Evolutionary conservation across 495 filamentous ascomycete species (phyloP).

Genomic region (Penicillium desertorum): DNA sequence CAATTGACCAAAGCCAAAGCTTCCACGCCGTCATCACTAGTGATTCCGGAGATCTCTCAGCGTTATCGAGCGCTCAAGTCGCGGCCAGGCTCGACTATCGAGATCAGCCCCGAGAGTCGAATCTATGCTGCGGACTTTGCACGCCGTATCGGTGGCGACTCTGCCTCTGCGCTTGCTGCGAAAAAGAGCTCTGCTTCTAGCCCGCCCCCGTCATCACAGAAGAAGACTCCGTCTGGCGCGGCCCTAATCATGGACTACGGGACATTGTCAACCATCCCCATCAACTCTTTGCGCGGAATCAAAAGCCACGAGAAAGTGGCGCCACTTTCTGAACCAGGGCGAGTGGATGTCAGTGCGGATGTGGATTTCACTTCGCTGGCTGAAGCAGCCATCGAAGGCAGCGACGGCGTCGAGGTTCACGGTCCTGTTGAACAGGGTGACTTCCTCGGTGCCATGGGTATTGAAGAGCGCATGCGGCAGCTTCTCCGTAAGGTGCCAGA

Average conservation of each 20-base stretch:
- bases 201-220: constrained; percentile 31
- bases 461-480: constrained; percentile 70
- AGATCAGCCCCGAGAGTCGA: constrained; percentile 82
- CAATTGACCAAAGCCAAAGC: constrained; percentile 72
- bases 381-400: constrained; percentile 72
- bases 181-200: constrained; percentile 19
- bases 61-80: constrained; percentile 75
- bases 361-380: constrained; percentile 87
- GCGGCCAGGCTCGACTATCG: constrained; percentile 66
- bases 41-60: constrained; percentile 79
- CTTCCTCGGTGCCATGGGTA: constrained; percentile 79
- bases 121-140: constrained; percentile 80
- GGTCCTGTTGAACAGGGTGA: constrained; percentile 84
- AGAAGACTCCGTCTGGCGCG: constrained; percentile 68
- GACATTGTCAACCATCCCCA: constrained; percentile 70
- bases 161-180: constrained; percentile 42
- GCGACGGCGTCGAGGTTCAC: constrained; percentile 82
- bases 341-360: constrained; percentile 83
- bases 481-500: constrained; percentile 53
- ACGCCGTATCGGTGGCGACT: constrained; percentile 68
- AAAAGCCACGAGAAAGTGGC: constrained; percentile 67
- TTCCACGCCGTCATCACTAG: constrained; percentile 74
- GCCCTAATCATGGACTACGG: constrained; percentile 96
- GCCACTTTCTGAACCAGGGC: constrained; percentile 73
- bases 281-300: constrained; percentile 87